Conservation (phyloP, 2,329 filamentous ascomycete genomes). For the Trichoderma sp. region DNA sequence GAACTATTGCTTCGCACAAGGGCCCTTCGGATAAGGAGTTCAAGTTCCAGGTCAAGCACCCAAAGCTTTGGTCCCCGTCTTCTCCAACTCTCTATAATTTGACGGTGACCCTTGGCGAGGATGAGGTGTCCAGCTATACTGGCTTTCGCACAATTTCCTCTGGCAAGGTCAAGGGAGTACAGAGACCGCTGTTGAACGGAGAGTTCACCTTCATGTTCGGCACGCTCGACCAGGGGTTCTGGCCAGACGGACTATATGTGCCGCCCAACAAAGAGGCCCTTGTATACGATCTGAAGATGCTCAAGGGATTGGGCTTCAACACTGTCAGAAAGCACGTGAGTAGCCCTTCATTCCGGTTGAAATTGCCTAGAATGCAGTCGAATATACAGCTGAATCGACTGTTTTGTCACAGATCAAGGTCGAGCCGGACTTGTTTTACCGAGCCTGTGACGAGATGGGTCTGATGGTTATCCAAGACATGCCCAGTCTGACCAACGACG, state of each 20-base stretch:
- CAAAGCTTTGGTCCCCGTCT: constrained; percentile 66
- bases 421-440: constrained; percentile 67
- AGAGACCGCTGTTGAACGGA: constrained; percentile 67
- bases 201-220: constrained; percentile 69
- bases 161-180: constrained; percentile 59
- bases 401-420: constrained; percentile 60
- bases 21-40: constrained; percentile 55
- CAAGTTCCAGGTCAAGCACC: constrained; percentile 56
- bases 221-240: constrained; percentile 70
- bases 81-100: constrained; percentile 67
- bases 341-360: not conserved
- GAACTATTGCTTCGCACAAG: constrained; percentile 47
- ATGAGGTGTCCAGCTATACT: constrained; percentile 64
- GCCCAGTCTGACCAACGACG: constrained; percentile 56
- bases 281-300: constrained; percentile 63
- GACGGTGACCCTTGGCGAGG: constrained; percentile 54
- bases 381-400: not conserved
- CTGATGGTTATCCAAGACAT: constrained; percentile 72
- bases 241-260: constrained; percentile 69
- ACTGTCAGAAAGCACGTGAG: constrained; percentile 70
- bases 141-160: constrained; percentile 67
- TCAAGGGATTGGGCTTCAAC: constrained; percentile 70
- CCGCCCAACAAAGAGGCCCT: constrained; percentile 69
- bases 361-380: too few relatives aligned
- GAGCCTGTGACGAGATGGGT: constrained; percentile 67